Base-by-base conservation (phyloP, 169 alveolate genomes). In the Babesia ovis region DNA sequence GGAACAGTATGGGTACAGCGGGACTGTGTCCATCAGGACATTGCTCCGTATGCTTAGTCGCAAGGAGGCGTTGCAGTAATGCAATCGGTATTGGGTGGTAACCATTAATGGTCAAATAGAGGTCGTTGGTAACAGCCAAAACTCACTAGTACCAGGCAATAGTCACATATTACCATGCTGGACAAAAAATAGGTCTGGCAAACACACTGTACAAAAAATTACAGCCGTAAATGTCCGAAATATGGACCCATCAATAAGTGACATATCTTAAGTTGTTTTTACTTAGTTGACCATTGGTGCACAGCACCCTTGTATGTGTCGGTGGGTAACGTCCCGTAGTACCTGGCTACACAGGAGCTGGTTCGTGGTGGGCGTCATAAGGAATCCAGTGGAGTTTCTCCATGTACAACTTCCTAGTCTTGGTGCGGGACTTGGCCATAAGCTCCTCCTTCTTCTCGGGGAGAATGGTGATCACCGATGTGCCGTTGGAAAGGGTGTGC, bases 331-430 rank as follows among this genome's bases (percentile, higher is more conserved):
- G n/a, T n/a, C n/a, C n/a, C n/a, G n/a, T n/a, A n/a, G n/a, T 50
- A 18, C 35, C 31, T 8, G 34, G 14, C 41, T 37, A 77, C 48
- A 77, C 86, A 11, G 86, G 83, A n/a, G 80, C 39, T 12, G 46
- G 41, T 27, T 80, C 88, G 51, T 91, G 55, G 51, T 86, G 91
- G 42, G 88, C 89, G 70, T 93, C 97, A 61, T 93, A 93, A 18
- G 97, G 94, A 0, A 90, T 91, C 95, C 96, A 93, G 73, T 91
- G 95, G 42, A 93, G 80, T 57, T 92, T 91, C 14, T 85, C 92
- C 81, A 82, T 86, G 62, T 79, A 75, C 62, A 92, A 80, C 11
- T 74, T 85, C 32, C 92, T 71, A 22, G 93, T 90, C 37, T 92
- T 91, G 18, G 90, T 84, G 14, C 95, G 92, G 3, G 92, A 34